Base-by-base conservation (phyloP, 192 early-diverging fungal species). In the Coemansia sp. region DNA sequence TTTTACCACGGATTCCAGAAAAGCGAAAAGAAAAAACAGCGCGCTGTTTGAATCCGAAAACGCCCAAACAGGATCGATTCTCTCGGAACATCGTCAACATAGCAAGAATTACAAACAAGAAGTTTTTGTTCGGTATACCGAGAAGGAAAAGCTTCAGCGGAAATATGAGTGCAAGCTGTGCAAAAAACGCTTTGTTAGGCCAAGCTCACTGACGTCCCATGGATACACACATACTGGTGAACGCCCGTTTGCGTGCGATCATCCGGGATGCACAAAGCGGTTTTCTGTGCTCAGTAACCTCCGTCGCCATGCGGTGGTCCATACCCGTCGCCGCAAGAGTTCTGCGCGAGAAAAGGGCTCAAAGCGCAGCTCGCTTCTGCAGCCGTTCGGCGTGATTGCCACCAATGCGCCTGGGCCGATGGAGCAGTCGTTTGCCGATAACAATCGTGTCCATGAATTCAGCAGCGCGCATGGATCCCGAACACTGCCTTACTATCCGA, bases 201-300 rank as follows among this genome's bases (percentile, higher is more conserved):
- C 87, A 40, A 84, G 82, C 22, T 87, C 87, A 18, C 67, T 88
- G 22, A 82, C 72, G 14, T 86, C 84, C n/a, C 87, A 88, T 60
- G 72, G 81, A 5, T 86, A 88, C 69, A 85, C 87, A 0, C 87
- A 88, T 50, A 88, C 87, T 7, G 87, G 87, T 3, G 86, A 88
- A 50, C 76, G 79, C 10, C 87, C 87, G 18, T 88, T 83, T 61
- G 84, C 77, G 29, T 88, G 87, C 52, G 73, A 82, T 20, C 67
- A 66, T 38, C 66, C 70, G 3, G 72, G 64, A 10, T 93, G 91
- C 60, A 87, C 85, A 17, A 85, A 89, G 57, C 84, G 86, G 56
- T 93, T 93, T 69, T 89, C 88, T 11, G 91, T 93, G 20, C 86
- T 88, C 52, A 91, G 89, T 60, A 93, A 93, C 42, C 87, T 92